Base-by-base conservation (phyloP, 2,329 filamentous ascomycete species). In the Xylogone sp. region DNA sequence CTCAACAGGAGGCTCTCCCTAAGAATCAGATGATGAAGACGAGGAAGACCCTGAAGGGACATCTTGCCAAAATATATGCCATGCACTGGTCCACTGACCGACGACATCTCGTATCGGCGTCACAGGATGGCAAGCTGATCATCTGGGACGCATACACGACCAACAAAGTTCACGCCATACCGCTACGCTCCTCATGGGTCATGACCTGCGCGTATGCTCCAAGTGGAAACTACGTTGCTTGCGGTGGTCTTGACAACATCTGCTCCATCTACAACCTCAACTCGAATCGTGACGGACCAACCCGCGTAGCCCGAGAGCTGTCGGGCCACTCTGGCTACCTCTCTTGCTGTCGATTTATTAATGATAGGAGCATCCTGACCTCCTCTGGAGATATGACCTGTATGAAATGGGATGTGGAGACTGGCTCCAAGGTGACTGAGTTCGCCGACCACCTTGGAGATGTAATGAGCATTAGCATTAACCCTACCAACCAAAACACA, bases 21-120 rank as follows among this genome's bases (percentile, higher is more conserved):
- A 88, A 88, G 73, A 94, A 95, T 72, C 81, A 84, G 69, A 82
- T 93, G 69, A 97, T 99, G 94, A 96, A 94, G 81, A 89, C 93
- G 59, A 94, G 96, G 78, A 88, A 91, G 66, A 97, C 92, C 47
- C 81, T 99, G 61, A 97, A 97, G 78, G 94, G 94, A 60, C 94
- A 99, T 80, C 77, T 99, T 61, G 94, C 94, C 65, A 99, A 99
- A 78, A 99, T 99, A 66, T 99, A 99, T 73, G 94, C 94, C 65
- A 99, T 99, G 94, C 94, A 99, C 78, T 99, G 94, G 94, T 97
- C 94, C 29, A 99, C 94, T 59, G 94, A 99, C 75, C 86, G 94
- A 68, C 86, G 94, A 72, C 94, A 97, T 74, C 84, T 97, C 55
- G 94, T 99, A 48, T 97, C 94, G 12, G 94, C 94, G 58, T 99